A percentile compares a stretch with the other conserved stretches of the same genome.
Conservation (phyloP, 345 rosid species). For the Gossypium anomalum region DNA sequence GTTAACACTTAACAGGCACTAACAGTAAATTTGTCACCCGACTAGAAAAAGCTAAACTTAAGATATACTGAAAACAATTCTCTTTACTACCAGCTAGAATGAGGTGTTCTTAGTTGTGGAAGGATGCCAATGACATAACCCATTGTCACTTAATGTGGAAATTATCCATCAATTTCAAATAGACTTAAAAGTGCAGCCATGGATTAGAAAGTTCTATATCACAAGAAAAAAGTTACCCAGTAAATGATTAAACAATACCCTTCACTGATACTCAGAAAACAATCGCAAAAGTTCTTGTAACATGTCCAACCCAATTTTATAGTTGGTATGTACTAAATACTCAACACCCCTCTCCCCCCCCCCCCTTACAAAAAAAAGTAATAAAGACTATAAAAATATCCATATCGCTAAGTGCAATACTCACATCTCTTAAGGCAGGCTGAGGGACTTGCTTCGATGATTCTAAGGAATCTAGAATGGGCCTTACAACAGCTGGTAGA, state of each 20-base stretch:
- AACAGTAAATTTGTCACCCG: neutral
- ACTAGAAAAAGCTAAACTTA: neutral
- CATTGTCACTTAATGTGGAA: neutral
- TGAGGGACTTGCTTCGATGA: conserved; percentile 75
- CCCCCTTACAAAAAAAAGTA: too few species aligned
- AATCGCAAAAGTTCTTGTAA: neutral
- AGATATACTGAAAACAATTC: neutral
- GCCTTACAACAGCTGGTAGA: conserved; percentile 94
- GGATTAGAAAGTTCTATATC: neutral
- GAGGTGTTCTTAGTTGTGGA: neutral
- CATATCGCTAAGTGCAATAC: conserved; percentile 20
- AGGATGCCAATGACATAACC: neutral
- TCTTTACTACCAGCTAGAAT: neutral
- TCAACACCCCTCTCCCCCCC: neutral
- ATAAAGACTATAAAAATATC: neutral
- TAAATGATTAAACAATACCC: neutral
- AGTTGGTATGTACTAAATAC: neutral
- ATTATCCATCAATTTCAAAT: neutral
- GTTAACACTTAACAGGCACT: neutral
- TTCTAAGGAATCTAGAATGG: conserved; percentile 86
- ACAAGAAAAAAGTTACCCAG: neutral
- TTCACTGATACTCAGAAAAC: neutral
- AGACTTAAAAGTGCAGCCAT: neutral
- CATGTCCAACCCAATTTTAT: neutral
- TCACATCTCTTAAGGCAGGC: conserved; percentile 73